Conservation (phyloP, 2,329 filamentous ascomycete genomes). For the Beauveria medogensis region DNA sequence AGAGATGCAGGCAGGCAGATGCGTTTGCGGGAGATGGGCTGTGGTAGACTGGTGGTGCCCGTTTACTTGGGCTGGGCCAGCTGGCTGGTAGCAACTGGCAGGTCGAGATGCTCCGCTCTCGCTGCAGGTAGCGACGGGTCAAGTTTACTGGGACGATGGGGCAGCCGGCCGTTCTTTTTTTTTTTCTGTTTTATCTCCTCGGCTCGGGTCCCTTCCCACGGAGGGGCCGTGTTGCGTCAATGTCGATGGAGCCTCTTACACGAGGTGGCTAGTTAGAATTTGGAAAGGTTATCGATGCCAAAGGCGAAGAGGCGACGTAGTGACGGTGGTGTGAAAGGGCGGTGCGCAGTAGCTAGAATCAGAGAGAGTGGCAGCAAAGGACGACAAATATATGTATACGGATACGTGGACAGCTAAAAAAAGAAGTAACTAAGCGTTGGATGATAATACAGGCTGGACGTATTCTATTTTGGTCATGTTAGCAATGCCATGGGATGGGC, state of each 20-base stretch:
- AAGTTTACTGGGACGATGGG: neutral
- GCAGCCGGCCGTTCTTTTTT: neutral
- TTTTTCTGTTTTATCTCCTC: neutral
- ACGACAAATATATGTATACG: neutral
- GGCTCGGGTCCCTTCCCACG: neutral
- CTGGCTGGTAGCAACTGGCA: neutral
- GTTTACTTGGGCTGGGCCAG: neutral
- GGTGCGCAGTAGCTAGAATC: neutral
- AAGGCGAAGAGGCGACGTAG: neutral
- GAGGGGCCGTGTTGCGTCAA: slow-evolving; percentile 4
- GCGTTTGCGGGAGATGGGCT: neutral
- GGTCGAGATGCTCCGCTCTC: slow-evolving; percentile 4
- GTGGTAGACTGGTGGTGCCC: neutral
- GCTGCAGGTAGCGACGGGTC: neutral
- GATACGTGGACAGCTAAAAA: neutral
- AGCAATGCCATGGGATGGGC: no score
- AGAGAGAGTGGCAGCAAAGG: neutral
- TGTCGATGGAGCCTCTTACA: slow-evolving; percentile 7
- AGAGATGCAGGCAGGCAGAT: neutral
- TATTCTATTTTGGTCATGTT: no score
- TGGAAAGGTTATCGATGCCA: neutral
- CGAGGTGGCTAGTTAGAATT: neutral
- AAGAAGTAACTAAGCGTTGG: no score
- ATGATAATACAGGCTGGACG: no score
- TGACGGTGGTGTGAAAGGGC: neutral